Conservation (phyloP, 176 grass and related monocot genomes). For the Cenchrus purpureus region DNA sequence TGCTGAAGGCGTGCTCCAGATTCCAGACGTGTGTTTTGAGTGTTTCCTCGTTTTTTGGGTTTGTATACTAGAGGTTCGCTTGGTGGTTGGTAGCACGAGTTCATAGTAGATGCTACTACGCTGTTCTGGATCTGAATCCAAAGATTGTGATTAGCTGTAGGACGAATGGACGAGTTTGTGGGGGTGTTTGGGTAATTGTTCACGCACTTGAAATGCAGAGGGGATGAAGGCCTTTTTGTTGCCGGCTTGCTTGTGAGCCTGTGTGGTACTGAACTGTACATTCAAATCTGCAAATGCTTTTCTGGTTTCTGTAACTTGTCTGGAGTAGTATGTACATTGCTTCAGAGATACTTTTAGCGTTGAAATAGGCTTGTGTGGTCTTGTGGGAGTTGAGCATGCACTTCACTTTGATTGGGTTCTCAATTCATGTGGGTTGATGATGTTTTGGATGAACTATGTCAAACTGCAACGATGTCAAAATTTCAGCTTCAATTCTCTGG, state of each 20-base stretch:
- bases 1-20: neutral
- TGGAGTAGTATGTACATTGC: neutral
- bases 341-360: too few relatives aligned
- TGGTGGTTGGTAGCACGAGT: neutral
- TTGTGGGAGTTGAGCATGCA: neutral
- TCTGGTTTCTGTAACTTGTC: neutral
- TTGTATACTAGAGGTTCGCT: neutral
- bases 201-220: neutral
- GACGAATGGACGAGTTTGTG: neutral
- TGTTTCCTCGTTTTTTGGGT: neutral
- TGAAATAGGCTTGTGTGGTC: too few relatives aligned
- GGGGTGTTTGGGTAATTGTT: neutral
- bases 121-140: neutral
- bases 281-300: neutral
- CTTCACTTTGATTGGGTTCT: neutral
- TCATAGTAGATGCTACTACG: conserved; percentile 2
- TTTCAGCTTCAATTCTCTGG: neutral
- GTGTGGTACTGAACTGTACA: neutral
- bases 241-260: neutral
- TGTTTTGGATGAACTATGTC: neutral
- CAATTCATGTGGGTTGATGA: neutral
- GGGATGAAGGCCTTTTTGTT: neutral
- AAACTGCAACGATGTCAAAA: neutral
- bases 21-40: neutral
- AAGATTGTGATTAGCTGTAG: neutral